Evolutionary conservation across 345 rosid species (phyloP).

Genomic region (Camelina neglecta): DNA sequence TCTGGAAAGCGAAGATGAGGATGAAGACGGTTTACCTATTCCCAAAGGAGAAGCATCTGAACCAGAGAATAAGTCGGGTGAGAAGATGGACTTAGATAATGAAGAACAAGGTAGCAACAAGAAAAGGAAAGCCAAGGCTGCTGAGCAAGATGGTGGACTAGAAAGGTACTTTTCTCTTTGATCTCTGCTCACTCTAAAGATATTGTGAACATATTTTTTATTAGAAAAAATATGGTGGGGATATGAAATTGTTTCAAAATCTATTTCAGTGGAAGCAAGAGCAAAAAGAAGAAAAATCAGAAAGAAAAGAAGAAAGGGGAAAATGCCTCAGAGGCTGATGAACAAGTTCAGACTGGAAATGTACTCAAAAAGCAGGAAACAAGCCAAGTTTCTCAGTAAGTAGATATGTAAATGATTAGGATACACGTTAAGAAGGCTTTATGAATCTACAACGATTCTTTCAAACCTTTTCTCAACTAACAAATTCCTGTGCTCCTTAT

Average conservation of each 20-base stretch:
- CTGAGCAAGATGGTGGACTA: slow-evolving; percentile 57
- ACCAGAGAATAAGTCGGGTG: slow-evolving; percentile 33
- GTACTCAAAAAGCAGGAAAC: slow-evolving; percentile 48
- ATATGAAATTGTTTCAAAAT: slow-evolving; percentile 37
- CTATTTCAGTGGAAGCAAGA: slow-evolving; percentile 55
- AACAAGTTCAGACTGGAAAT: slow-evolving; percentile 33
- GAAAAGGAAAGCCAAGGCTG: slow-evolving; percentile 67
- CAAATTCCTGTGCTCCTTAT: slow-evolving; percentile 8
- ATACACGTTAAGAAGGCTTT: slow-evolving; percentile 3
- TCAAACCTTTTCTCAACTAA: slow-evolving; percentile 3
- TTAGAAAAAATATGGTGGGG: neutral
- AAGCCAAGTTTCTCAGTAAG: slow-evolving; percentile 40
- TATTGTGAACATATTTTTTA: slow-evolving; percentile 5
- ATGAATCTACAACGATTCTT: slow-evolving; percentile 3
- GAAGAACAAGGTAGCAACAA: slow-evolving; percentile 48
- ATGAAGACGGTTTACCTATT: slow-evolving; percentile 95
- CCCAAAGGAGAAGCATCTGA: slow-evolving; percentile 39
- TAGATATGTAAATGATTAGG: neutral
- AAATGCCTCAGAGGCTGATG: slow-evolving; percentile 35
- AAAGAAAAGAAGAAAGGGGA: slow-evolving; percentile 50
- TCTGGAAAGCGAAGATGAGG: slow-evolving; percentile 92
- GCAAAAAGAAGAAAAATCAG: slow-evolving; percentile 66
- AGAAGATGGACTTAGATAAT: slow-evolving; percentile 44
- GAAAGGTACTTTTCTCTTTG: slow-evolving; percentile 55
- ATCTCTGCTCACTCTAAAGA: neutral